A percentile compares a stretch with the other conserved stretches of the same genome.
phyloP scores from a whole-genome alignment of 352 stramenopile species.

The Halophytophthora batemanensis region DNA sequence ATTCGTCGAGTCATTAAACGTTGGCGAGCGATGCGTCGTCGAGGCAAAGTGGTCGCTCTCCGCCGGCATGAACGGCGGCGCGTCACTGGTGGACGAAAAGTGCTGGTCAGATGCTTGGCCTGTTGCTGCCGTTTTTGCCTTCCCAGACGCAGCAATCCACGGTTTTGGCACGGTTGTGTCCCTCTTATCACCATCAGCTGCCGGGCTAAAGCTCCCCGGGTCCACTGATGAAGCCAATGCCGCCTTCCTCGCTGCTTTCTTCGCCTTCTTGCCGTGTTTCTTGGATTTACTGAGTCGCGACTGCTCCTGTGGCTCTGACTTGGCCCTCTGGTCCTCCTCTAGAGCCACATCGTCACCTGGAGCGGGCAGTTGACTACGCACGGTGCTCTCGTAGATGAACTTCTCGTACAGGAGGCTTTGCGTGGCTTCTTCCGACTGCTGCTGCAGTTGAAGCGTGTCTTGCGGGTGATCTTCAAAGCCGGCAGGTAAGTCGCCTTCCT shows the following conservation, averaged over 20 bases:
- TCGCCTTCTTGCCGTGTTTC: constrained; percentile 34
- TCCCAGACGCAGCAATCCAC: not conserved
- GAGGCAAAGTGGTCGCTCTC: constrained; percentile 29
- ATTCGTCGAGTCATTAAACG: constrained; percentile 30
- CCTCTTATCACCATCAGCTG: not conserved
- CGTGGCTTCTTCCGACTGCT: constrained; percentile 35
- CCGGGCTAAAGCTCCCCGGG: not conserved
- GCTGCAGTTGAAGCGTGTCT: constrained; percentile 56
- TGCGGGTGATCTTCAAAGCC: constrained; percentile 64
- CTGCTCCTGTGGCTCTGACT: constrained; percentile 4
- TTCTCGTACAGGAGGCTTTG: constrained; percentile 80
- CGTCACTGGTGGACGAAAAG: not conserved
- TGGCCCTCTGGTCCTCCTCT: not conserved
- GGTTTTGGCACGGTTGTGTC: not conserved
- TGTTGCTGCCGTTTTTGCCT: not conserved
- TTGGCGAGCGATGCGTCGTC: constrained; percentile 16
- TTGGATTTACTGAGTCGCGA: constrained; percentile 13
- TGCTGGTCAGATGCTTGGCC: not conserved
- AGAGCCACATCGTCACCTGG: constrained; percentile 7
- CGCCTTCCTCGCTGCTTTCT: constrained; percentile 20
- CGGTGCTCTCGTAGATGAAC: constrained; percentile 82
- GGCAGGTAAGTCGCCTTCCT: constrained; percentile 58
- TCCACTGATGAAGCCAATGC: not conserved
- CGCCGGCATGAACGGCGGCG: constrained; percentile 9
- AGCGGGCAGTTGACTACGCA: constrained; percentile 31